Base-by-base conservation (phyloP, 805 yeast genomes). In the Candida taoyuanica region DNA sequence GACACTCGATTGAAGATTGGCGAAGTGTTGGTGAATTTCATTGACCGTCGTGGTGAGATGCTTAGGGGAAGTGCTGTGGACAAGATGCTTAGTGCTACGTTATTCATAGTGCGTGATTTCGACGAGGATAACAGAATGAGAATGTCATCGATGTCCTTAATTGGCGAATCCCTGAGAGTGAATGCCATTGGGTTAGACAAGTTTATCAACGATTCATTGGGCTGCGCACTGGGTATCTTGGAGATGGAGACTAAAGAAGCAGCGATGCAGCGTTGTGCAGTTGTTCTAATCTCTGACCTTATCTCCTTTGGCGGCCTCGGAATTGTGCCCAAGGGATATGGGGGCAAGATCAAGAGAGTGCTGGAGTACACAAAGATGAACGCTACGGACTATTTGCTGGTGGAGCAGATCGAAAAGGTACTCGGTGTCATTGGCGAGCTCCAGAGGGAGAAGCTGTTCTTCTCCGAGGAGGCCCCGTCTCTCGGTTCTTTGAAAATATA, bases 141-240 rank as follows among this genome's bases (percentile, higher is more conserved):
- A 48, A 80, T 87, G 83, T 89, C 97, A 2, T 75, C 96, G 0
- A 73, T 89, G 77, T 85, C 96, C 0, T 59, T 93, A 12, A 57
- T 91, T n/a, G 96, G 97, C 20, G 63, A 73, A 5, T 65, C 83
- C 26, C 74, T 88, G 50, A 74, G 74, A 45, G 63, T 64, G 1
- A 76, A 78, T 42, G 80, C 88, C 1, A 37, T 61, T 5, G 84
- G 82, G 0, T 50, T 86, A 1, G 29, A 64, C 0, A 52, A 58
- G 1, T 63, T 68, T 40, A 60, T 87, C 9, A 55, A 58, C 1
- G 83, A 80, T 35, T 70, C 81, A 7, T 60, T 85, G 31, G 96
- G 88, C 53, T 79, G 94, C 53, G 77, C 85, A 0, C 57, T 84
- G 23, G 95, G 96, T 6, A 71, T 91, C 0, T 56, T 93, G 36